Evolutionary conservation across 2,329 filamentous ascomycete genomes (phyloP), one percentile per base, ranked within the genome.

Genomic region (Helminthosporium solani): DNA sequence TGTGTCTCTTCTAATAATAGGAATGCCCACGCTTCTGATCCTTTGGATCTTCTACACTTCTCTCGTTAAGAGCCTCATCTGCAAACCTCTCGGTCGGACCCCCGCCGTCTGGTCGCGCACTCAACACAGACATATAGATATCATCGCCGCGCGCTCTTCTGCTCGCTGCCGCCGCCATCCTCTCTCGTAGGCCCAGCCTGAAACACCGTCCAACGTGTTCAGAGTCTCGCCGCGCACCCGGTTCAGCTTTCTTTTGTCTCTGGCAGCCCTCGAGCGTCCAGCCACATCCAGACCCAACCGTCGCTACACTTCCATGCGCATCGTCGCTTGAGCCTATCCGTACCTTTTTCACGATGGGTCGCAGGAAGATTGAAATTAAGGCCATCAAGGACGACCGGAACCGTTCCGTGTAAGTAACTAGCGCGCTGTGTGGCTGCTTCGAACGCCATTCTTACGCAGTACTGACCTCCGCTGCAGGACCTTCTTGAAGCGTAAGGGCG

Each of bases 361-460:
- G 94, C 73, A 85, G 94, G 81, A 99, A 99, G 84, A 99, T 99
- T 70, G 94, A 97, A 78, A 97, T 99, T 80, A 96, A 96, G 77
- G 90, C 92, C 61, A 97, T 97, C 80, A 96, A 96, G 75, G 91
- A 96, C 84, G 91, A 96, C 74, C 85, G 91, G 66, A 96, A 96
- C 70, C 90, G 91, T 70, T 96, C 91, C 65, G 91, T 96, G 91
- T 96, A 90, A 74, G 89, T 78, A 90, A 74, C 89, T 78, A 47
- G 53, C 38, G 46, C 47, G 47, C 46, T 37, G 18, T 31, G 20
- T 44, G 16, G 16, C 34, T 21, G n/a, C 41, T 36, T 33, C 46
- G 40, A 47, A 15, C 49, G 27, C 52, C 57, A 46, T 25, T 25
- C 6, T 25, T 25, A 9, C 60, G 45, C 49, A 56, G 61, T 35